Base-by-base conservation (phyloP, 2,329 filamentous ascomycete species). In the Dothistroma septosporum region DNA sequence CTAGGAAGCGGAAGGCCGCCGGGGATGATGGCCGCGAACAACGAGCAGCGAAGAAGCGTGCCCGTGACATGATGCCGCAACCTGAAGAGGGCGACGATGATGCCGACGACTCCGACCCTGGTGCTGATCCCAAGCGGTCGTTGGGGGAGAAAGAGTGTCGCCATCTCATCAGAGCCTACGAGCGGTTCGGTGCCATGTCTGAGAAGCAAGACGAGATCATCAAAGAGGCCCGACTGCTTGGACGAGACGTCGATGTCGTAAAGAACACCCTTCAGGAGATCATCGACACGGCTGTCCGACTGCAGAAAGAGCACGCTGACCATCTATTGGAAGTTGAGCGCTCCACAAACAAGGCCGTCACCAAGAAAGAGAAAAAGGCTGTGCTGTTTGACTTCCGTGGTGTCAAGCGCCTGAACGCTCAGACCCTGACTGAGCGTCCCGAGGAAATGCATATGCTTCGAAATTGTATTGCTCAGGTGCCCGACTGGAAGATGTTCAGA, bases 291-390 rank as follows among this genome's bases (percentile, higher is more conserved):
- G 87, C 87, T 22, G 85, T 85, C 61, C 73, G 78, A 31, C 82
- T 95, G 19, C 84, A 92, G 35, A 87, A 89, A 63, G 91, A 92
- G 70, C 91, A 96, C 63, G 78, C 82, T 52, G 80, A 82, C 33
- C 80, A 85, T 61, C 78, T 88, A 57, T 82, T 83, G 61, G 83
- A 83, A 14, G 74, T 87, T 68, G 90, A 94, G 75, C 86, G 81
- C 22, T 80, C 89, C 64, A 83, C 85, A 0, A 91, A 91, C 72
- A 95, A 94, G 73, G 83, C 87, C 2, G 77, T 95, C 58, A 96
- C 93, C 0, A 97, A 97, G 80, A 99, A 99, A 76, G 94, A 99
- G 73, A 91, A 91, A 76, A 99, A 99, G 76, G 94, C 94, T 0
- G 91, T 99, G 19, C 80, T 99, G 49, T 97, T 99, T 70, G 92